Evolutionary conservation across 2,329 filamentous ascomycete genomes (phyloP).

Genomic region (Pseudocercospora cruenta): DNA sequence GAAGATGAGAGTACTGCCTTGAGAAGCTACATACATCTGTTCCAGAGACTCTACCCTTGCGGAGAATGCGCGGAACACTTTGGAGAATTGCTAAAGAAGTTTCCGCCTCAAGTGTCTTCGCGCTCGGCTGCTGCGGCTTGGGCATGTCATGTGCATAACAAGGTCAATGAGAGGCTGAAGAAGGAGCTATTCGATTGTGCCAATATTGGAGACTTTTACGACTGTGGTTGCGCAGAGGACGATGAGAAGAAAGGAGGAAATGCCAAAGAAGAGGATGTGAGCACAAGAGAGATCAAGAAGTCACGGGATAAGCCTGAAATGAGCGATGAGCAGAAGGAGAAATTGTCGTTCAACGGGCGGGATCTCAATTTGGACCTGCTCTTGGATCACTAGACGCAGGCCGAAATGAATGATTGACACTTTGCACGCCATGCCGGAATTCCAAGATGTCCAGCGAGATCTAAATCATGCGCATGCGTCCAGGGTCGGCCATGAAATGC

Average conservation of each 20-base stretch:
- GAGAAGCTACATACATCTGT: slow-evolving; percentile 64
- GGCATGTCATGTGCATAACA: slow-evolving; percentile 69
- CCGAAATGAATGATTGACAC: neutral
- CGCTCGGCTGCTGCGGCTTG: slow-evolving; percentile 65
- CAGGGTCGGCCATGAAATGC: neutral
- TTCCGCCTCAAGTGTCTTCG: slow-evolving; percentile 66
- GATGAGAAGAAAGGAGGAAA: slow-evolving; percentile 32
- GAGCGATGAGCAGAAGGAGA: slow-evolving; percentile 35
- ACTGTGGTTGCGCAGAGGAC: slow-evolving; percentile 66
- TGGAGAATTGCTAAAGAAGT: slow-evolving; percentile 62
- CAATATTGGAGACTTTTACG: slow-evolving; percentile 68
- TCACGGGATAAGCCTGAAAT: slow-evolving; percentile 33
- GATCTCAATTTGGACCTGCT: slow-evolving; percentile 37
- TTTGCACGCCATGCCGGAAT: neutral
- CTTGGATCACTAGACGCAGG: neutral
- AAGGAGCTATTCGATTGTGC: slow-evolving; percentile 67
- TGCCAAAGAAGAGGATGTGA: slow-evolving; percentile 17
- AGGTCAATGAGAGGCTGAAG: slow-evolving; percentile 64
- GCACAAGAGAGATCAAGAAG: slow-evolving; percentile 17
- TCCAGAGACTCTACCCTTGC: slow-evolving; percentile 67
- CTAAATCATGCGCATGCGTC: neutral
- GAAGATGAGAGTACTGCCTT: slow-evolving; percentile 63
- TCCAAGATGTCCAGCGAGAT: neutral
- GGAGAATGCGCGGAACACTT: slow-evolving; percentile 70
- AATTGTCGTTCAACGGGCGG: slow-evolving; percentile 35